Base-by-base conservation (phyloP, 352 stramenopile genomes). In the Pythium guiyangense region DNA sequence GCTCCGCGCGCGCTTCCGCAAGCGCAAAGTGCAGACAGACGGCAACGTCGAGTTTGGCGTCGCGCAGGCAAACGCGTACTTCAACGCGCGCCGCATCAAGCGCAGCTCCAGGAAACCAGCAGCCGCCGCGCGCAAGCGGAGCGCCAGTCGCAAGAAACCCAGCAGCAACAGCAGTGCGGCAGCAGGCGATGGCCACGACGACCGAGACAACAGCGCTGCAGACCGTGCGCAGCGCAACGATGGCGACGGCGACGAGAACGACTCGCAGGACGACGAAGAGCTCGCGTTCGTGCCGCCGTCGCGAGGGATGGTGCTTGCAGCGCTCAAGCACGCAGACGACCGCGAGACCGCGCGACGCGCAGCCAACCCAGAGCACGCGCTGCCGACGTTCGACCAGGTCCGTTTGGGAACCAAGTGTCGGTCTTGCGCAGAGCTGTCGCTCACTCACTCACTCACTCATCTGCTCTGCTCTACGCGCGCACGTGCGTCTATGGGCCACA, bases 21-120 rank as follows among this genome's bases (percentile, higher is more conserved):
- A 49, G 44, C 44, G 44, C n/a, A 25, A 49, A 15, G 18, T 6
- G 8, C n/a, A 49, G 18, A 12, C 35, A 12, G 44, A 49, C 10
- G n/a, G 15, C n/a, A 6, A 49, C 17, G 51, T 77, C 34, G 56
- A 67, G 45, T 52, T 79, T 3, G 71, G 71, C 10, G 62, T 67
- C 2, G 62, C 57, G 43, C 64, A 62, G 12, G 63, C 68, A 25
- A 75, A 79, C 34, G 71, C 68, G 35, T 80, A 70, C 51, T 75
- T 80, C 48, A 73, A 61, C 12, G 68, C 71, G 17, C 72, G 67
- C 49, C 65, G 63, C 15, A 57, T 77, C 18, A 45, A 54, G 9
- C 45, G 67, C 37, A 54, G 17, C n/a, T n/a, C n/a, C 37, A 54
- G 17, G 62, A 40, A 40, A 40, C 35, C 35, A 12, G 35, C 35